A percentile compares a stretch with the other conserved stretches of the same genome.
These are phyloP conservation scores for Cladosporium phlei DNA, from an alignment of 2,329 filamentous ascomycete genomes.

Conservation along the genomic window DNA sequence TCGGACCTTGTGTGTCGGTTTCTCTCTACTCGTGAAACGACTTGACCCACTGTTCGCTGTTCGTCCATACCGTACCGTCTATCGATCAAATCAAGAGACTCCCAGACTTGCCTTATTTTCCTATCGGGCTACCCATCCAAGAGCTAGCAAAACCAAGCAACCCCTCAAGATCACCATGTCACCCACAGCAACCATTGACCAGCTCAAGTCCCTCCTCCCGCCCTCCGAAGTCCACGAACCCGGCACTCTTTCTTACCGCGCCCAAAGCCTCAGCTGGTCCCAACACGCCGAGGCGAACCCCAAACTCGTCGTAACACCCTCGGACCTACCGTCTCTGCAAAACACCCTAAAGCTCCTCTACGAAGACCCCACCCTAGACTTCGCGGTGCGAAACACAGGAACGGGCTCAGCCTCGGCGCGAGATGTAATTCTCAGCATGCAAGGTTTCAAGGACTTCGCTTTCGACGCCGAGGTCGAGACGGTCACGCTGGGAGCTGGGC, in stretches of 20 bases:
- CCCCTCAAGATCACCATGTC: too few species aligned
- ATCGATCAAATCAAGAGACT: too few species aligned
- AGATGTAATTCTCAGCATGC: slow-evolving; percentile 37
- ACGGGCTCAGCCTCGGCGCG: slow-evolving; percentile 34
- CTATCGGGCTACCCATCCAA: too few species aligned
- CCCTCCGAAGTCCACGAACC: slow-evolving; percentile 14
- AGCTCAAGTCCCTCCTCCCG: slow-evolving; percentile 9
- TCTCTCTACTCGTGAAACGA: too few species aligned
- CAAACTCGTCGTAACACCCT: slow-evolving; percentile 32
- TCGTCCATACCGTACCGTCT: too few species aligned
- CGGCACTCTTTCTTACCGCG: slow-evolving; percentile 14
- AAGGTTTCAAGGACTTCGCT: slow-evolving; percentile 35
- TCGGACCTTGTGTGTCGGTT: too few species aligned
- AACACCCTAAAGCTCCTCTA: slow-evolving; percentile 32
- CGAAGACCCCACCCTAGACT: slow-evolving; percentile 30
- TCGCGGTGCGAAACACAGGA: slow-evolving; percentile 35
- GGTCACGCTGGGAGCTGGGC: slow-evolving; percentile 35
- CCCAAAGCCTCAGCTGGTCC: slow-evolving; percentile 30
- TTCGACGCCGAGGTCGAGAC: slow-evolving; percentile 31
- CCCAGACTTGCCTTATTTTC: too few species aligned
- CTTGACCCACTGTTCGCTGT: too few species aligned
- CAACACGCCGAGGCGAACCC: slow-evolving; percentile 32
- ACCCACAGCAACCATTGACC: background rate
- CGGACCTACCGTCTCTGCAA: slow-evolving; percentile 28
- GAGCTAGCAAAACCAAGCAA: too few species aligned